These are phyloP conservation scores for Hypoxylon sp. DNA, from an alignment of 2,329 filamentous ascomycete genomes.

Conservation along the genomic window DNA sequence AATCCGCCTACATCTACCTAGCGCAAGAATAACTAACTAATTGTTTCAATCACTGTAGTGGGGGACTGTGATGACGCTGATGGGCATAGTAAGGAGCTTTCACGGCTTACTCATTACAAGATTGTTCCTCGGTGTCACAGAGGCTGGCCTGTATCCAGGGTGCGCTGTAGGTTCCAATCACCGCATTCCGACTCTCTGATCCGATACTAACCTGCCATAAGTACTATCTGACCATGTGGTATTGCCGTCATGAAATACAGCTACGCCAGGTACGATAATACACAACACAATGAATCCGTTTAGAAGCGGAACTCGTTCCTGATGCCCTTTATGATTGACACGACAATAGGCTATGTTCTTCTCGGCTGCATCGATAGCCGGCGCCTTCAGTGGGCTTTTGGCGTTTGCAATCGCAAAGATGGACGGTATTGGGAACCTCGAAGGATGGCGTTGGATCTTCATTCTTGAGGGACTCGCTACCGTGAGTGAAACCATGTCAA, in stretches of 20 bases:
- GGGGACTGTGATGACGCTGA: slow-evolving; percentile 63
- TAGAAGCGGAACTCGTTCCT: not conserved
- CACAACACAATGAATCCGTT: not conserved
- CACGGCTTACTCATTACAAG: slow-evolving; percentile 64
- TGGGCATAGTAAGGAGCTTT: slow-evolving; percentile 67
- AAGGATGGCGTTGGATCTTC: slow-evolving; percentile 77
- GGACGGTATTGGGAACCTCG: slow-evolving; percentile 72
- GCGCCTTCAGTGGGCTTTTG: slow-evolving; percentile 81
- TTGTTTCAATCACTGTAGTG: slow-evolving; percentile 38
- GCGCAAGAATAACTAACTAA: not conserved
- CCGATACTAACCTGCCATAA: slow-evolving; percentile 39
- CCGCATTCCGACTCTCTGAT: not conserved
- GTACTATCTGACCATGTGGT: slow-evolving; percentile 72
- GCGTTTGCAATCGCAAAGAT: slow-evolving; percentile 80
- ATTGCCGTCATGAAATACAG: slow-evolving; percentile 70
- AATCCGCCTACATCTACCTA: not conserved
- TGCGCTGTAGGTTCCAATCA: slow-evolving; percentile 49
- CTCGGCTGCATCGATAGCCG: slow-evolving; percentile 83
- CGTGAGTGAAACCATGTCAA: slow-evolving; percentile 55
- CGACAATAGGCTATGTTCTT: slow-evolving; percentile 77
- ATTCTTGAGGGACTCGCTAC: slow-evolving; percentile 80
- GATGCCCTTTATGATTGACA: slow-evolving; percentile 4
- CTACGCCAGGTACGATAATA: slow-evolving; percentile 58
- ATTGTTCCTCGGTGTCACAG: slow-evolving; percentile 62
- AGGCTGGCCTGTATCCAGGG: slow-evolving; percentile 55